Conservation (phyloP, 2,329 filamentous ascomycete genomes). For the Diplodia corticola region DNA sequence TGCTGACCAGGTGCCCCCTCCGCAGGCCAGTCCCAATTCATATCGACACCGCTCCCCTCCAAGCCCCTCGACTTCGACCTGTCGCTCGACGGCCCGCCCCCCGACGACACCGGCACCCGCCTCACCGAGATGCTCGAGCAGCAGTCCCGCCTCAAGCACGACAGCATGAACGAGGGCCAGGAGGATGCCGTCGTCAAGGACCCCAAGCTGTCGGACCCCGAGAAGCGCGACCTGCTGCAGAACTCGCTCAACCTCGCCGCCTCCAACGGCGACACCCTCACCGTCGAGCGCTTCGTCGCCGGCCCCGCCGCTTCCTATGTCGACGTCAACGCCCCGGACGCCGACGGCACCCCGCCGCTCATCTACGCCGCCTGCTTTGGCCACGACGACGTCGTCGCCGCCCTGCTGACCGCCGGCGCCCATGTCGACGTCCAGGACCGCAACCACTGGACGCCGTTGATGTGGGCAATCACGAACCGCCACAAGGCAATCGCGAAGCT, state of each 20-base stretch:
- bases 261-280: slow-evolving; percentile 88
- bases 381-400: slow-evolving; percentile 83
- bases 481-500: slow-evolving; percentile 95
- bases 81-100: slow-evolving; percentile 72
- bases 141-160: slow-evolving; percentile 81
- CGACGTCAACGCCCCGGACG: slow-evolving; percentile 83
- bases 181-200: slow-evolving; percentile 78
- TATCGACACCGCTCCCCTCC: slow-evolving; percentile 80
- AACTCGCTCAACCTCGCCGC: slow-evolving; percentile 91
- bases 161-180: slow-evolving; percentile 62
- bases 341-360: slow-evolving; percentile 92
- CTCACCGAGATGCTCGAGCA: slow-evolving; percentile 95
- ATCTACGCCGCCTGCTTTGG: slow-evolving; percentile 99
- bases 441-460: slow-evolving; percentile 95
- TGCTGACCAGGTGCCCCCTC: slow-evolving; percentile 16
- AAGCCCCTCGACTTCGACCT: slow-evolving; percentile 86
- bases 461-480: slow-evolving; percentile 99
- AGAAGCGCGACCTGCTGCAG: slow-evolving; percentile 81
- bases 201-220: slow-evolving; percentile 68
- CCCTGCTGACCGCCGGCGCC: slow-evolving; percentile 80
- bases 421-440: slow-evolving; percentile 91
- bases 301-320: slow-evolving; percentile 74
- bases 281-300: slow-evolving; percentile 72
- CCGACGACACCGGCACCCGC: slow-evolving; percentile 77
- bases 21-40: slow-evolving; percentile 92